phyloP scores from a whole-genome alignment of 352 stramenopile species.

The Globisporangium radiosum region DNA sequence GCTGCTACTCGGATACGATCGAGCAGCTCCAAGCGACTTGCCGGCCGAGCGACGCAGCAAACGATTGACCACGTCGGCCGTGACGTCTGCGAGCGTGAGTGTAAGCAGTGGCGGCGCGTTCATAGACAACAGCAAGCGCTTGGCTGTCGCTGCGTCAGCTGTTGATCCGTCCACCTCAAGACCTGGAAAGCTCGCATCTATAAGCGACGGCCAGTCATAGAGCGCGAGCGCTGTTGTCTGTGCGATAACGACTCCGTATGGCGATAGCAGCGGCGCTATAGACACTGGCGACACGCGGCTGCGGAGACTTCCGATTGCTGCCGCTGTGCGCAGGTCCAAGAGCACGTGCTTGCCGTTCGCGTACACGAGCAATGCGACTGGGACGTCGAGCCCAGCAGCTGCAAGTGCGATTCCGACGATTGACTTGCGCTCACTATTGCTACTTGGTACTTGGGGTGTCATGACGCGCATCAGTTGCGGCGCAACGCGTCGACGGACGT shows the following conservation, averaged over 20 bases:
- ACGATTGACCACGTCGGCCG: constrained; percentile 3
- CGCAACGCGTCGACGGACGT: constrained; percentile 20
- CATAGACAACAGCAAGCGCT: constrained; percentile 19
- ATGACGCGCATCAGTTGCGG: constrained; percentile 28
- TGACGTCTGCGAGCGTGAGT: neutral
- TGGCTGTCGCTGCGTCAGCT: constrained; percentile 11
- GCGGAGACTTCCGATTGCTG: constrained; percentile 34
- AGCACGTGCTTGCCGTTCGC: constrained; percentile 42
- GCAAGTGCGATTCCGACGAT: constrained; percentile 10
- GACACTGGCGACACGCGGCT: constrained; percentile 1
- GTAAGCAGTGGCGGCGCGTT: too few species aligned
- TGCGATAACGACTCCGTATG: neutral
- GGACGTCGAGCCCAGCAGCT: constrained; percentile 22
- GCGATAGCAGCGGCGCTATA: neutral
- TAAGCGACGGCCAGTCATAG: constrained; percentile 37
- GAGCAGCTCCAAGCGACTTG: neutral
- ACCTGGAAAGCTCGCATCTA: constrained; percentile 26
- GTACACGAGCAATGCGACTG: constrained; percentile 31
- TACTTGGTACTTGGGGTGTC: constrained; percentile 11
- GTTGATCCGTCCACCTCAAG: constrained; percentile 20
- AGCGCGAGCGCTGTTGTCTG: constrained; percentile 14
- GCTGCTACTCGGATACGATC: neutral
- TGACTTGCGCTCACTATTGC: neutral
- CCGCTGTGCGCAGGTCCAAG: constrained; percentile 35
- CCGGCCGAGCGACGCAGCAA: constrained; percentile 11